Percentiles rank a stretch among this genome's conserved stretches.
phyloP scores from a whole-genome alignment of 768 basidiomycete genomes.

The Aureoboletus auriporus region DNA sequence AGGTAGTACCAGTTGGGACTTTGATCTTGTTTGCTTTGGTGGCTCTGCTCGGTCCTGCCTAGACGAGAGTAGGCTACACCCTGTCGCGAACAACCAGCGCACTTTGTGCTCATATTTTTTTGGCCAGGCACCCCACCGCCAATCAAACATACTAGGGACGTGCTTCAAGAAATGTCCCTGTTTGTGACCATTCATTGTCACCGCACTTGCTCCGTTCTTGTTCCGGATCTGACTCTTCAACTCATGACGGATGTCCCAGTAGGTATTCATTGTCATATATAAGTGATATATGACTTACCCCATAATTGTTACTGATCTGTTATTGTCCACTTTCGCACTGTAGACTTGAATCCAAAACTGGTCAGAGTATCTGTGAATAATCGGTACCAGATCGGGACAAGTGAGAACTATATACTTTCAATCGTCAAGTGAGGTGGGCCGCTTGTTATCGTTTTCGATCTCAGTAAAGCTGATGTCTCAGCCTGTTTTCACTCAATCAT shows the following conservation, averaged over 20 bases:
- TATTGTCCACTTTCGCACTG: not conserved
- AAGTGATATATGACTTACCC: too few relatives aligned
- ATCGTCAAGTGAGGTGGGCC: constrained; percentile 1
- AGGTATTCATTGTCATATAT: not conserved
- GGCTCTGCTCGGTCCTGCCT: constrained; percentile 2
- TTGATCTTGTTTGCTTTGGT: constrained; percentile 22
- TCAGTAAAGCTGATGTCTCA: constrained; percentile 2
- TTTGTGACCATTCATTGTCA: not conserved
- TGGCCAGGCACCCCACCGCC: not conserved
- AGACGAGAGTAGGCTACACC: too few relatives aligned
- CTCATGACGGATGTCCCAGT: not conserved
- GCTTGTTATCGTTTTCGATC: not conserved
- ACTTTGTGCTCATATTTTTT: not conserved
- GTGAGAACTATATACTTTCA: not conserved
- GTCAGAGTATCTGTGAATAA: not conserved
- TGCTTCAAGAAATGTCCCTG: too few relatives aligned
- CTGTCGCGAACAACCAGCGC: too few relatives aligned
- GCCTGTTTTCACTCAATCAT: constrained; percentile 5
- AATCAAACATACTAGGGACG: not conserved
- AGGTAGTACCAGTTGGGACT: constrained; percentile 1
- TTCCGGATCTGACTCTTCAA: constrained; percentile 9
- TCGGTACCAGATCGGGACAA: not conserved
- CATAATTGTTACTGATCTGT: not conserved
- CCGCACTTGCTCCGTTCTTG: constrained; percentile 8
- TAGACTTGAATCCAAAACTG: not conserved